phyloP scores from a whole-genome alignment of 2,329 filamentous ascomycete genomes.

The Corniculantispora saksenae region DNA sequence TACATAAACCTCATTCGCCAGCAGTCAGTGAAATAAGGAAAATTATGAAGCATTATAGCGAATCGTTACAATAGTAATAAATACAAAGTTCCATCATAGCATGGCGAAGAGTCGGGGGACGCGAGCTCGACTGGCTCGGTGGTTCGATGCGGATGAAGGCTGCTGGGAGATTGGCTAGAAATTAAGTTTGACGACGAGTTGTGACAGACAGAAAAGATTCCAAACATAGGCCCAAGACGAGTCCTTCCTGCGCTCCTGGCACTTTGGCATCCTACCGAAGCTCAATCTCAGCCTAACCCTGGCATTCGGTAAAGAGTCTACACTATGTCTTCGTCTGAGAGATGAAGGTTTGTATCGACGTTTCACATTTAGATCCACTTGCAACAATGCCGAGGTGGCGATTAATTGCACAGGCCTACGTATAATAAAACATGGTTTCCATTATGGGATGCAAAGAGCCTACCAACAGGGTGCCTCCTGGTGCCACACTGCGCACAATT shows the following conservation, averaged over 20 bases:
- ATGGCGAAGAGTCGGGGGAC: background rate
- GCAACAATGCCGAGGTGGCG: background rate
- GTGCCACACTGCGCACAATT: background rate
- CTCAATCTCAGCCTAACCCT: background rate
- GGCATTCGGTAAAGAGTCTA: background rate
- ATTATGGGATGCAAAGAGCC: background rate
- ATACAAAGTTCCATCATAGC: background rate
- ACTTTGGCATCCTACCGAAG: background rate
- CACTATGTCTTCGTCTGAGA: background rate
- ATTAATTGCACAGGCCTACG: background rate
- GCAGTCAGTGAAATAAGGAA: background rate
- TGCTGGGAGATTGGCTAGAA: background rate
- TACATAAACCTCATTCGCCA: background rate
- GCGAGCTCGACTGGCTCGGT: background rate
- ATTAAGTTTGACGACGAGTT: background rate
- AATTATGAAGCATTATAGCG: background rate
- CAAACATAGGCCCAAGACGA: background rate
- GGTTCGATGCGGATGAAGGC: background rate
- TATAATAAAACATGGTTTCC: background rate
- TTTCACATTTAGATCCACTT: constrained; percentile 6
- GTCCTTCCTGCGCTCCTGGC: background rate
- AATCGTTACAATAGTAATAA: background rate
- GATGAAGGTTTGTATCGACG: constrained; percentile 4
- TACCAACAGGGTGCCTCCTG: background rate
- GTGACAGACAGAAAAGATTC: background rate